Base-by-base conservation (phyloP, 257 asterid species). In the Solanum lycopersicoides region DNA sequence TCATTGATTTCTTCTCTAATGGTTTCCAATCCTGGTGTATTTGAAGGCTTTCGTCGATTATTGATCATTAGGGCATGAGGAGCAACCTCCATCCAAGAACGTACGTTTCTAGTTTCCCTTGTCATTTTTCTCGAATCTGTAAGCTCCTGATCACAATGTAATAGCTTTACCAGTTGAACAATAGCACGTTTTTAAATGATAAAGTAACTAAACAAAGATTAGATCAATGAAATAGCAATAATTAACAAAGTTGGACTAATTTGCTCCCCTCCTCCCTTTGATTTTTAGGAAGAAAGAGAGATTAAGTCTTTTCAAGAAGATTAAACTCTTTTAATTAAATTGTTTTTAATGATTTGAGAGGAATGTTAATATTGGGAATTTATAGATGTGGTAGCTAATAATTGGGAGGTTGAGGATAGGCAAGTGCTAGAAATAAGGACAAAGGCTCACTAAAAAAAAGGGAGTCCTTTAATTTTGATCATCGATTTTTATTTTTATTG, bases 31-130 rank as follows among this genome's bases (percentile, higher is more conserved):
- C 66, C 85, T 28, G 89, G 89, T 39, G 60, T 4, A 3, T 76
- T 75, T 25, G 89, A 87, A 50, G 93, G 84, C 86, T 86, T 91
- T 14, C 10, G 69, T 13, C 91, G 90, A 83, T n/a, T 30, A 3
- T 47, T 25, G 66, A 68, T 56, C 12, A 91, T 82, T 0, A 50
- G 89, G 4, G 74, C 56, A 3, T 50, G 60, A 15, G 92, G 91
- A 80, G 92, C 91, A 50, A 91, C 86, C 71, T 82, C 91, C 79
- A 66, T 88, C 86, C 91, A 89, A 12, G 75, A 23, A 82, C 32
- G 86, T 56, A 50, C 47, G 3, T 74, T 80, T 66, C 73, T 89
- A 42, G 56, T 45, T 47, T 45, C 45, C 37, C 53, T 84, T 3
- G 86, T 75, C 93, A 91, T 89, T 60, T 45, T 20, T 50, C 21